These are phyloP conservation scores for Sextonia rubra DNA, from an alignment of 164 flowering plant genomes.

Conservation along the genomic window DNA sequence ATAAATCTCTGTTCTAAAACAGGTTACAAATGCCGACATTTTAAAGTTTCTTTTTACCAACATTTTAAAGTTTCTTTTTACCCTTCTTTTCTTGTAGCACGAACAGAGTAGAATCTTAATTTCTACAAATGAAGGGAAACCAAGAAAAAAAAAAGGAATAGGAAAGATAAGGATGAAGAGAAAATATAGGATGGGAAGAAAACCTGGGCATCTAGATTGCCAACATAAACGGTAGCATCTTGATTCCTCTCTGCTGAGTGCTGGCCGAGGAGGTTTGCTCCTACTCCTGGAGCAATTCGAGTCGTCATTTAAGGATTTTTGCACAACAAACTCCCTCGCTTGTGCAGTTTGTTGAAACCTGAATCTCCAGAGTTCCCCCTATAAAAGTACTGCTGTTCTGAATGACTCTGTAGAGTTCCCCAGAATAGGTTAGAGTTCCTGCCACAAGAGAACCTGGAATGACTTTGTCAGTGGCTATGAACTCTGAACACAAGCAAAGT, in stretches of 20 bases:
- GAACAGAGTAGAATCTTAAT: neutral
- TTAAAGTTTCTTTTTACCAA: too few species aligned
- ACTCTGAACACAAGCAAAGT: too few species aligned
- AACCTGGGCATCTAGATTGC: conserved; percentile 97
- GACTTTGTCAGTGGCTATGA: too few species aligned
- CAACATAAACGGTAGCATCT: conserved; percentile 98
- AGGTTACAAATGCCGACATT: neutral
- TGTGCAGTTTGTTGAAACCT: too few species aligned
- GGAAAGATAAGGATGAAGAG: neutral
- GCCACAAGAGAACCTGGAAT: too few species aligned
- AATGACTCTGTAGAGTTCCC: too few species aligned
- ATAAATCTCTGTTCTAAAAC: neutral
- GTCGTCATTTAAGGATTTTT: conserved; percentile 30
- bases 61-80: too few species aligned
- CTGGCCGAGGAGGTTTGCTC: conserved; percentile 96
- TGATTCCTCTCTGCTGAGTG: conserved; percentile 98
- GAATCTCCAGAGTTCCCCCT: too few species aligned
- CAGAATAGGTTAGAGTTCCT: too few species aligned
- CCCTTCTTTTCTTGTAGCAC: too few species aligned
- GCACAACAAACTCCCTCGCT: too few species aligned
- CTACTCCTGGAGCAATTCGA: conserved; percentile 95
- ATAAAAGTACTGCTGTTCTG: too few species aligned
- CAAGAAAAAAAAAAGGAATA: neutral
- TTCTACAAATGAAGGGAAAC: neutral
- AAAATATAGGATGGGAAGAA: neutral